Conservation (phyloP, 2,329 filamentous ascomycete genomes). For the Aspergillus calidoustus region DNA sequence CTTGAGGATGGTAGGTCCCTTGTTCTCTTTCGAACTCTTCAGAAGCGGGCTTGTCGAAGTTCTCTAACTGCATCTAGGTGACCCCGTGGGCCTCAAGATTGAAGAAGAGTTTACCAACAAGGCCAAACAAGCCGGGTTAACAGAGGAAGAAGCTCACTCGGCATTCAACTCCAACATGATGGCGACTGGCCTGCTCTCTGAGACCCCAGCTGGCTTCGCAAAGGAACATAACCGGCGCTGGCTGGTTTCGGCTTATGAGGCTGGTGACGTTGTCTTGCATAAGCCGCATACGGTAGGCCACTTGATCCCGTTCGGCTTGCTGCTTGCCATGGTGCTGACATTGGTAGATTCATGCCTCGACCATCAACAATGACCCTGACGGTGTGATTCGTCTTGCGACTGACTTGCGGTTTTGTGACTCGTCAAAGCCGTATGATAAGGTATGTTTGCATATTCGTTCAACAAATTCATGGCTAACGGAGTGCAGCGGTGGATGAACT, state of each 20-base stretch:
- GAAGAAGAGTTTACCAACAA: slow-evolving; percentile 49
- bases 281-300: slow-evolving; percentile 42
- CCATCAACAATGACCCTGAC: slow-evolving; percentile 57
- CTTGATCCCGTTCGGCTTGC: neutral
- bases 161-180: slow-evolving; percentile 67
- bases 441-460: slow-evolving; percentile 20
- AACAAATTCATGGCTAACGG: neutral
- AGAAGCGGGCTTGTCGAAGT: neutral
- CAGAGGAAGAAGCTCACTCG: slow-evolving; percentile 55
- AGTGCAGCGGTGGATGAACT: slow-evolving; percentile 45
- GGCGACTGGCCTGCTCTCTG: slow-evolving; percentile 57
- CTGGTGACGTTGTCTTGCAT: slow-evolving; percentile 56
- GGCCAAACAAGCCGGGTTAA: slow-evolving; percentile 55
- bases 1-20: slow-evolving; percentile 50
- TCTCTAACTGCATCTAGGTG: slow-evolving; percentile 33
- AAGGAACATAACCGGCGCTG: slow-evolving; percentile 51
- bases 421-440: slow-evolving; percentile 56
- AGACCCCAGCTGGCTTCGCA: slow-evolving; percentile 53
- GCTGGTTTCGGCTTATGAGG: slow-evolving; percentile 59
- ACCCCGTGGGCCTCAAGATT: slow-evolving; percentile 54
- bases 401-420: slow-evolving; percentile 61
- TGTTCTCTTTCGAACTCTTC: neutral
- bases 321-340: neutral
- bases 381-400: slow-evolving; percentile 60
- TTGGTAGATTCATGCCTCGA: slow-evolving; percentile 60